Base-by-base conservation (phyloP, 768 basidiomycete species). In the Hebeloma cylindrosporum region DNA sequence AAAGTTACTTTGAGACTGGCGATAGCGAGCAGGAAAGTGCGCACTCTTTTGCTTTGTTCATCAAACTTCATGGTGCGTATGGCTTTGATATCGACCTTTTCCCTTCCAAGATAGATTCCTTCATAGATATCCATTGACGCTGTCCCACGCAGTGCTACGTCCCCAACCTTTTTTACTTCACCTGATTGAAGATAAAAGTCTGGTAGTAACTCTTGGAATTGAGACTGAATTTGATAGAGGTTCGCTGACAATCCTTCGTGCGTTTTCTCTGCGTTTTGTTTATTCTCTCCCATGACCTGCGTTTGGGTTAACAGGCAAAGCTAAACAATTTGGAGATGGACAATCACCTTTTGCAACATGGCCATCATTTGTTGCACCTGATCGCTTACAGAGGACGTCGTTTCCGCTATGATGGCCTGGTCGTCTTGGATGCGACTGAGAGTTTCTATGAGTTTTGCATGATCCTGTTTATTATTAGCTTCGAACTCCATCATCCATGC, bases 61-160 rank as follows among this genome's bases (percentile, higher is more conserved):
- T 71, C 66, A 21, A 72, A 68, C 37, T 74, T 67, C 34, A 80
- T 71, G 8, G 77, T 73, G 27, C 80, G 74, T 23, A 82, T 60
- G 5, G 73, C 69, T 54, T 81, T 81, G 57, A 82, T 74, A 2
- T 77, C 74, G 2, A 81, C 80, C 46, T 77, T 79, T 50, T 79
- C 75, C 36, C 70, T 64, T 23, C 67, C 66, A 1, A 82, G 67
- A 61, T 79, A 82, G 7, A 74, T 22, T 3, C 80, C 80, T 55
- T 80, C 77, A 32, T 67, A 71, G 9, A 79, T 73, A 58, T 78
- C 79, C 67, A 79, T 78, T 3, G 73, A 68, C 10, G 72, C 69
- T 5, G 72, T 76, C 21, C 77, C 77, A 30, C 71, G 71, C 37
- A 78, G 70, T 6, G 80, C 77, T 40, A 72, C 71, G 17, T 70